These are phyloP conservation scores for Aureobasidium lini DNA, from an alignment of 2,329 filamentous ascomycete species.

Conservation along the genomic window DNA sequence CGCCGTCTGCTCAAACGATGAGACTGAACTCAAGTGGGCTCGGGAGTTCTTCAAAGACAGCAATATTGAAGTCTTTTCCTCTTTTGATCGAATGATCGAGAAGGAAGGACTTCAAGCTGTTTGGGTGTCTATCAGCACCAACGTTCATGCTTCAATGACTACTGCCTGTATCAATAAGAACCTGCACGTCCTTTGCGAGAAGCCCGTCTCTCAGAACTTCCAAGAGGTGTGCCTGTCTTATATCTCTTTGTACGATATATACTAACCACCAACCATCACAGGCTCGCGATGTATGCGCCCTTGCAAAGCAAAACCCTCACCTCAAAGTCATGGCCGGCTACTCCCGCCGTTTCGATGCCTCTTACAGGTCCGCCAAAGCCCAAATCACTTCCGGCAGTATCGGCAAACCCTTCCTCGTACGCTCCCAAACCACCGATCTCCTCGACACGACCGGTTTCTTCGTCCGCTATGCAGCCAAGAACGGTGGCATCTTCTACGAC, in stretches of 20 bases:
- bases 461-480: constrained; percentile 7
- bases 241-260: too few species aligned
- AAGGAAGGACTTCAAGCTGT: constrained; percentile 37
- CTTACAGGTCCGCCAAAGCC: constrained; percentile 28
- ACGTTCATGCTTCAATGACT: constrained; percentile 29
- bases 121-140: constrained; percentile 29
- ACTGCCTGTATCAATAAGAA: constrained; percentile 28
- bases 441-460: constrained; percentile 24
- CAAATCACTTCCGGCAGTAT: constrained; percentile 28
- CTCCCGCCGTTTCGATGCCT: constrained; percentile 33
- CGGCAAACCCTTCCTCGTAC: constrained; percentile 32
- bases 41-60: constrained; percentile 22
- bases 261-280: not conserved
- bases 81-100: constrained; percentile 42
- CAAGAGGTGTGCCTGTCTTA: constrained; percentile 23
- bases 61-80: constrained; percentile 37
- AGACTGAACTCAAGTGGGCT: constrained; percentile 16
- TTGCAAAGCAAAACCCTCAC: constrained; percentile 26
- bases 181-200: constrained; percentile 33
- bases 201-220: constrained; percentile 30
- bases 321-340: constrained; percentile 37
- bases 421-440: constrained; percentile 36
- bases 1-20: constrained; percentile 34
- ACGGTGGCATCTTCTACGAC: constrained; percentile 35
- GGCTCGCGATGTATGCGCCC: not conserved